Evolutionary conservation across 2,329 filamentous ascomycete genomes (phyloP).

Genomic region (Beauveria scarabaeidicola): DNA sequence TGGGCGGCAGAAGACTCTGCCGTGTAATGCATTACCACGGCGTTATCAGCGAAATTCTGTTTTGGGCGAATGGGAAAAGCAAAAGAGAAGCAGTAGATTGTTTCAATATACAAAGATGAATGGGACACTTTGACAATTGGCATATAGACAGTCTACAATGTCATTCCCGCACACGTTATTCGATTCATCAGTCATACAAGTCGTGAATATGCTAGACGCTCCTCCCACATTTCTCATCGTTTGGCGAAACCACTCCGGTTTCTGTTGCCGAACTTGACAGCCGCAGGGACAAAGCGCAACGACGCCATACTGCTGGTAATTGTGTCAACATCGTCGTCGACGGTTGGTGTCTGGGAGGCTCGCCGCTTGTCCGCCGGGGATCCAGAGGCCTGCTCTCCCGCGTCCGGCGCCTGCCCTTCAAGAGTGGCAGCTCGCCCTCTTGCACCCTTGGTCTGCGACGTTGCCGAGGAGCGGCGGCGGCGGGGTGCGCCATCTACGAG

Average conservation of each 20-base stretch:
- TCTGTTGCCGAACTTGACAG: conserved; percentile 53
- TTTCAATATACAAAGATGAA: background rate
- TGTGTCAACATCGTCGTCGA: conserved; percentile 44
- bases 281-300: conserved; percentile 61
- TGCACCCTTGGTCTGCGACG: conserved; percentile 25
- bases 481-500: conserved; percentile 48
- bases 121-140: background rate
- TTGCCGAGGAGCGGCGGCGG: conserved; percentile 39
- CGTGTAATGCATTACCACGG: conserved; percentile 1
- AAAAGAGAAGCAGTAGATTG: background rate
- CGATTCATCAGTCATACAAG: background rate
- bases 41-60: conserved; percentile 5
- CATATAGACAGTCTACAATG: background rate
- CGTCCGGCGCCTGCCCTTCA: conserved; percentile 16
- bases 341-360: conserved; percentile 11
- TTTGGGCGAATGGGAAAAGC: background rate
- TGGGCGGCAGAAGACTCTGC: background rate
- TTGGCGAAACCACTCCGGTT: conserved; percentile 41
- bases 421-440: conserved; percentile 26
- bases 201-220: background rate
- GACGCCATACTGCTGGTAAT: conserved; percentile 62
- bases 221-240: background rate
- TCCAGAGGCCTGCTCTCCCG: background rate
- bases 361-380: background rate
- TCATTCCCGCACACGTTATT: background rate